A percentile compares a stretch with the other conserved stretches of the same genome.
Evolutionary conservation across 2,329 filamentous ascomycete species (phyloP).

Genomic region (Fusarium annulatum): DNA sequence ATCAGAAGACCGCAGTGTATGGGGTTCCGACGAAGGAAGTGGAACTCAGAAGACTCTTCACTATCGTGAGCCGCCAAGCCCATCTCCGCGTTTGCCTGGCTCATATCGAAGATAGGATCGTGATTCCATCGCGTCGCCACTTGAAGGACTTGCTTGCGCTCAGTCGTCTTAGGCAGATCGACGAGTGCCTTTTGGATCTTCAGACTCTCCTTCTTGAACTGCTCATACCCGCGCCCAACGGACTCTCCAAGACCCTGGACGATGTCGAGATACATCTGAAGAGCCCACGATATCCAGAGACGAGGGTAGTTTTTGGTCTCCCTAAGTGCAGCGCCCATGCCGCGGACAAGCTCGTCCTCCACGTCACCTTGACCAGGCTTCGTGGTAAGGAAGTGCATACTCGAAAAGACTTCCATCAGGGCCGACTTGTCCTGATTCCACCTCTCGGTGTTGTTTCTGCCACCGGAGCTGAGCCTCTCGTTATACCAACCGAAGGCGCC

Average conservation of each 20-base stretch:
- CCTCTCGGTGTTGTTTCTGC: background rate
- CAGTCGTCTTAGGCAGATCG: background rate
- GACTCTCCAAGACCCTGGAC: constrained; percentile 15
- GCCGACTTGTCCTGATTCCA: constrained; percentile 29
- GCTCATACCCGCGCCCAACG: background rate
- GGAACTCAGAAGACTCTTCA: background rate
- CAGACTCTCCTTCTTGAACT: constrained; percentile 23
- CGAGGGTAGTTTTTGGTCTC: background rate
- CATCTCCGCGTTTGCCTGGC: background rate
- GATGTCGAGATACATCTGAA: constrained; percentile 36
- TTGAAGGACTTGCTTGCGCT: constrained; percentile 8
- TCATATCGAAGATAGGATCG: constrained; percentile 17
- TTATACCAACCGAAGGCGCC: constrained; percentile 37
- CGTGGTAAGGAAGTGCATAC: constrained; percentile 18
- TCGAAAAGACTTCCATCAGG: constrained; percentile 19
- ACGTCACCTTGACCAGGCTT: background rate
- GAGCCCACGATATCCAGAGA: constrained; percentile 31
- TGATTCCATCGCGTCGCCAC: constrained; percentile 21
- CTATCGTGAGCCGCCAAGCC: too few relatives aligned
- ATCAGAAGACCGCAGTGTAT: constrained; percentile 37
- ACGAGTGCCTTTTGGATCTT: constrained; percentile 30
- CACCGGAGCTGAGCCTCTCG: background rate
- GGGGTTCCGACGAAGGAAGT: constrained; percentile 37
- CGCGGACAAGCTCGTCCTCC: constrained; percentile 39
- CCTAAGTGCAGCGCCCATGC: background rate